Base-by-base conservation (phyloP, 352 stramenopile genomes). In the Phytophthora quininea region DNA sequence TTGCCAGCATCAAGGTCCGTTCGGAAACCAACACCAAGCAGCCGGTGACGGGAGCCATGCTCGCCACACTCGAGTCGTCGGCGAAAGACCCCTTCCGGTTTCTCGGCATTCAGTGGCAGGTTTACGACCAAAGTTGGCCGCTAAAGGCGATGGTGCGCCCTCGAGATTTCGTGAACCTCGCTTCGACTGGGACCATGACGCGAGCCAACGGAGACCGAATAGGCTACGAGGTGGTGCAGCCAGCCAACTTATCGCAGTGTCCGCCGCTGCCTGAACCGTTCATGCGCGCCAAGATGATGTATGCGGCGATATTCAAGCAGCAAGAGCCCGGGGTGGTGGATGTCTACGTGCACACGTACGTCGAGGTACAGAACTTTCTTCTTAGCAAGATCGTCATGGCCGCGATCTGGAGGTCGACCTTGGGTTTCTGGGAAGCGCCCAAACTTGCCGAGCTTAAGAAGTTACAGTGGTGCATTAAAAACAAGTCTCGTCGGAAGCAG, bases 151-250 rank as follows among this genome's bases (percentile, higher is more conserved):
- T 84, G 47, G 51, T 78, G 7, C 59, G 60, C 3, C 62, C 74
- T 10, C 69, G 69, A 24, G 73, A 81, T 30, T 73, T 80, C n/a
- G 70, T 73, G 38, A 71, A 50, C 27, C 35, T 80, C 2, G 50
- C 54, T 33, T 70, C 70, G 6, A 76, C 64, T 3, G 70, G 75
- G 0, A 73, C 72, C 29, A 65, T 79, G 54, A 66, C 52, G 12
- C 62, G 66, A 7, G 47, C 53, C 1, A 71, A 63, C n/a, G 75
- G 75, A 14, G 76, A 84, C 14, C 54, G 55, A 4, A 66, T 84
- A 42, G 76, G 76, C 46, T 84, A 74, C 58, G 73, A 84, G 31
- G 60, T 84, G 37, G 69, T 74, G 12, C 73, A 84, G 43, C 85
- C 83, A n/a, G 73, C 82, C 19, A 56, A 51, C 10, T 58, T 76